These are phyloP conservation scores for Daldinia sp. DNA, from an alignment of 2,329 filamentous ascomycete genomes.

Conservation along the genomic window DNA sequence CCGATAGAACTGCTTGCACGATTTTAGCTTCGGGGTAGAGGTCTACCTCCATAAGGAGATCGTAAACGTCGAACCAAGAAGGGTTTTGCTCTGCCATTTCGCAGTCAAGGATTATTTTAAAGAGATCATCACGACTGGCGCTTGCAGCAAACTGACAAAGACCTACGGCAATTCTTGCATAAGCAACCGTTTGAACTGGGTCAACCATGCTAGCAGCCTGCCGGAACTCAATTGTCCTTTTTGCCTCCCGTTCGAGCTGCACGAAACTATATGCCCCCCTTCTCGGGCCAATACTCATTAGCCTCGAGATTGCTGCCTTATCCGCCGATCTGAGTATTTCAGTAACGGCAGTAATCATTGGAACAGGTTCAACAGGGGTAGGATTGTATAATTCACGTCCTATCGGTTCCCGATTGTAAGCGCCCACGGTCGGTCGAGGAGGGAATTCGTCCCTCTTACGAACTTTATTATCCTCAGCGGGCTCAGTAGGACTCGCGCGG, in stretches of 20 bases:
- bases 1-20: slow-evolving; percentile 1
- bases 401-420: not conserved
- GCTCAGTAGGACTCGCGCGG: not conserved
- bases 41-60: slow-evolving; percentile 14
- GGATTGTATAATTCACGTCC: not conserved
- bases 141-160: slow-evolving; percentile 20
- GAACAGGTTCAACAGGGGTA: not conserved
- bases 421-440: not conserved
- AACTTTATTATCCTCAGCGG: not conserved
- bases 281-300: not conserved
- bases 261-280: slow-evolving; percentile 4
- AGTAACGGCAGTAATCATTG: slow-evolving; percentile 8
- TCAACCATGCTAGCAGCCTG: slow-evolving; percentile 21
- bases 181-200: slow-evolving; percentile 18
- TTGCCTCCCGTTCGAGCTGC: rapidly evolving
- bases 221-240: slow-evolving; percentile 35
- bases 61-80: slow-evolving; percentile 25
- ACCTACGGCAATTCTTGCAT: slow-evolving; percentile 18
- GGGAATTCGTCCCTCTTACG: slow-evolving; percentile 5
- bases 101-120: slow-evolving; percentile 14
- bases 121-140: not conserved
- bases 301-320: not conserved
- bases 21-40: slow-evolving; percentile 24
- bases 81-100: slow-evolving; percentile 11
- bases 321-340: not conserved